These are phyloP conservation scores for Hyaloperonospora arabidopsidis DNA, from an alignment of 352 stramenopile species.

Conservation along the genomic window DNA sequence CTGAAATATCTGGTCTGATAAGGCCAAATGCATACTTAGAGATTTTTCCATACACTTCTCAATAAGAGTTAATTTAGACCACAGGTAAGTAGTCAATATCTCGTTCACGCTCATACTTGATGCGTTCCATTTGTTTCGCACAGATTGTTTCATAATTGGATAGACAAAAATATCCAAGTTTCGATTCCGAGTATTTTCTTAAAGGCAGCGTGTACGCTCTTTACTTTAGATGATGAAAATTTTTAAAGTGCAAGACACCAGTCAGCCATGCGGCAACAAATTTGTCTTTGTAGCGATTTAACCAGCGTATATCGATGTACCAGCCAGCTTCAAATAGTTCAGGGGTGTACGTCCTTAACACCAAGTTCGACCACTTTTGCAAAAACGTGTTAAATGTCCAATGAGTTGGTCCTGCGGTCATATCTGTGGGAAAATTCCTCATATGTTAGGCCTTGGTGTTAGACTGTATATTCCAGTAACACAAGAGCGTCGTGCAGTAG, in stretches of 20 bases:
- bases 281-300: not conserved
- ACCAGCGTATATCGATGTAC: not conserved
- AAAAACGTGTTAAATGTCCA: not conserved
- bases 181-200: not conserved
- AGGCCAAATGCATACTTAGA: not conserved
- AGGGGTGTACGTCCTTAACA: not conserved
- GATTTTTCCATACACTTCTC: not conserved
- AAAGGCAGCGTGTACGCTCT: not conserved
- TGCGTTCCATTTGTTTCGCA: not conserved
- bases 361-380: not conserved
- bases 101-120: not conserved
- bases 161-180: not conserved
- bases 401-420: not conserved
- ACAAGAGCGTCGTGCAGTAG: not conserved
- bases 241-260: not conserved
- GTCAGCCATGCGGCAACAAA: no score
- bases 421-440: not conserved
- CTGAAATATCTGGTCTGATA: not conserved
- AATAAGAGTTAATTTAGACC: not conserved
- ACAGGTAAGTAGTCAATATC: not conserved
- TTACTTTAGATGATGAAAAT: not conserved
- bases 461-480: not conserved
- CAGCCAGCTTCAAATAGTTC: not conserved
- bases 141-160: not conserved
- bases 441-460: not conserved